These are phyloP conservation scores for Hibiscus tridactylites DNA, from an alignment of 345 rosid genomes.

Conservation along the genomic window DNA sequence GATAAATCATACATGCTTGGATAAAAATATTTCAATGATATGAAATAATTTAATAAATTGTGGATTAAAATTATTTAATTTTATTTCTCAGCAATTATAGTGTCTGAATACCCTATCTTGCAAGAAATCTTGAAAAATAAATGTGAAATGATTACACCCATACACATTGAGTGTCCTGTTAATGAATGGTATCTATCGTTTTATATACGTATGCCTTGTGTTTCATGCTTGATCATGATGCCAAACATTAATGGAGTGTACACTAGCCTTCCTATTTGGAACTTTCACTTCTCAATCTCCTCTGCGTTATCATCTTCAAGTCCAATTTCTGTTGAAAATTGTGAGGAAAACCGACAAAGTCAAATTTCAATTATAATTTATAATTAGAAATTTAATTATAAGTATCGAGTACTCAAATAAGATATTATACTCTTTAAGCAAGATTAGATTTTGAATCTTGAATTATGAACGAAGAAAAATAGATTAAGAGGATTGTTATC, in stretches of 20 bases:
- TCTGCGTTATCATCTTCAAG: background rate
- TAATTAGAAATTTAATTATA: no score
- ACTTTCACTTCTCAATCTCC: background rate
- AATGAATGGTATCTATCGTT: no score
- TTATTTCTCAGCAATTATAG: background rate
- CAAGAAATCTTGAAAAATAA: background rate
- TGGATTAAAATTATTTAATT: background rate
- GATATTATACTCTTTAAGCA: no score
- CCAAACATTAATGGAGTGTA: background rate
- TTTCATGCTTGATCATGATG: background rate
- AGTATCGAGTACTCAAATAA: no score
- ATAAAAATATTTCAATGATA: background rate
- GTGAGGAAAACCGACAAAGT: background rate
- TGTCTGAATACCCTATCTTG: background rate
- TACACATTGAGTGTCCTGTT: background rate
- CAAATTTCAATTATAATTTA: background rate
- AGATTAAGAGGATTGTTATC: no score
- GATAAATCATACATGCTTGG: no score
- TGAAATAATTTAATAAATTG: background rate
- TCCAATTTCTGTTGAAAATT: background rate
- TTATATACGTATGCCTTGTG: background rate
- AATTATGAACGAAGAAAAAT: no score
- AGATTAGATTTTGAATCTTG: no score
- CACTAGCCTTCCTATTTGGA: background rate
- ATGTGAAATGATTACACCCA: background rate